Evolutionary conservation across 202 grass and related monocot species (phyloP).

Genomic region (Carex arenaria): DNA sequence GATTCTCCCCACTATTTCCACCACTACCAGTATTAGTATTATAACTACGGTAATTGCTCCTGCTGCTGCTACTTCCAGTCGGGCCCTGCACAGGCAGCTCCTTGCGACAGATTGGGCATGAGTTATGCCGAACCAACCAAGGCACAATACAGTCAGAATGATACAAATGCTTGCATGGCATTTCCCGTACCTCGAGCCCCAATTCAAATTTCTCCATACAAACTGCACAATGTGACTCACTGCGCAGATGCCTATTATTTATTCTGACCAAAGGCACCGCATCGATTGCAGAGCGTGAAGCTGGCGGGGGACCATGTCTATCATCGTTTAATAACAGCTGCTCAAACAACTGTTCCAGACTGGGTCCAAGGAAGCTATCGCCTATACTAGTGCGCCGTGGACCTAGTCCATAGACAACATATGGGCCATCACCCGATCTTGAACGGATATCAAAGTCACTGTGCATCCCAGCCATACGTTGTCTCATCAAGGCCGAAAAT

Average conservation of each 20-base stretch:
- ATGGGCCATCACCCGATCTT: neutral
- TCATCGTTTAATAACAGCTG: constrained; percentile 42
- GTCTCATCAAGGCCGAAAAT: constrained; percentile 53
- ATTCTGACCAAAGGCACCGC: constrained; percentile 82
- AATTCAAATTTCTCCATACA: constrained; percentile 76
- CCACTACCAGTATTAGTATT: constrained; percentile 7
- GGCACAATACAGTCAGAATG: constrained; percentile 82
- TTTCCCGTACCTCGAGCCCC: constrained; percentile 65
- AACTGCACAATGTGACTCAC: constrained; percentile 62
- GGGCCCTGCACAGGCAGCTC: constrained; percentile 33
- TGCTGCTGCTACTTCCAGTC: constrained; percentile 5
- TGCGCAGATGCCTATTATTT: constrained; percentile 52
- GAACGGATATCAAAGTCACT: constrained; percentile 36
- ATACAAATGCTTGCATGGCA: constrained; percentile 93
- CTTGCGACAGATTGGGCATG: constrained; percentile 86
- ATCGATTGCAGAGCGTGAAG: constrained; percentile 59
- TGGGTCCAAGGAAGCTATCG: constrained; percentile 30
- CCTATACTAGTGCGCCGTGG: constrained; percentile 42
- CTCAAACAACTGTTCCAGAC: constrained; percentile 64
- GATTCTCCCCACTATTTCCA: constrained; percentile 20
- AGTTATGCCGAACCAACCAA: constrained; percentile 86
- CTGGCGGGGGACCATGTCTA: constrained; percentile 43
- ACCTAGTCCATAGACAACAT: constrained; percentile 33
- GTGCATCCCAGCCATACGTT: constrained; percentile 38
- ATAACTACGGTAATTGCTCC: neutral